Evolutionary conservation across 306 rosid species (phyloP).

Genomic region (Urtica urens): DNA sequence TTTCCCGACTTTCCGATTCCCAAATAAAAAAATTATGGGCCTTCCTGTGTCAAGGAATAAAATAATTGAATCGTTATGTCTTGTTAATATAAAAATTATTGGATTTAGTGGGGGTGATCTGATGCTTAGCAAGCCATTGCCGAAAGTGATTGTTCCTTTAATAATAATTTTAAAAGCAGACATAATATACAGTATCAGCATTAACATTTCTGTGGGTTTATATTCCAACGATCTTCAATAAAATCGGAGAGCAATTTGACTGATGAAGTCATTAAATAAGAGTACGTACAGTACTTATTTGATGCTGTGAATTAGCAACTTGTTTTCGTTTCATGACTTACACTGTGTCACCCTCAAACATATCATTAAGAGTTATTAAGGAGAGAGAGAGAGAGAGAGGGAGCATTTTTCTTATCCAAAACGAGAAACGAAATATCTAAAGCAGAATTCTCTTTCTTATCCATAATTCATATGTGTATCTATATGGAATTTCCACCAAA

Average conservation of each 20-base stretch:
- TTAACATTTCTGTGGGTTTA: slow-evolving; percentile 20
- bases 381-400: slow-evolving; percentile 3
- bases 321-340: slow-evolving; percentile 27
- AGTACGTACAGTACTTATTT: neutral
- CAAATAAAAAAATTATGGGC: slow-evolving; percentile 16
- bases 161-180: neutral
- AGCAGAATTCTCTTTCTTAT: slow-evolving; percentile 45
- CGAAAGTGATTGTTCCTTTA: slow-evolving; percentile 21
- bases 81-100: neutral
- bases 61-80: neutral
- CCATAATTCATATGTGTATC: slow-evolving; percentile 25
- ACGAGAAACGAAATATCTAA: slow-evolving; percentile 65
- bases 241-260: slow-evolving; percentile 15
- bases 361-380: slow-evolving; percentile 25
- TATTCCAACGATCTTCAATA: slow-evolving; percentile 25
- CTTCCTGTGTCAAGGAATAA: slow-evolving; percentile 20
- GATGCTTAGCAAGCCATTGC: slow-evolving; percentile 29
- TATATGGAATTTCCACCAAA: slow-evolving; percentile 11
- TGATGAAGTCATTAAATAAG: slow-evolving; percentile 19
- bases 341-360: slow-evolving; percentile 45
- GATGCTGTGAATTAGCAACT: slow-evolving; percentile 34
- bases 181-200: neutral
- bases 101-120: slow-evolving; percentile 1
- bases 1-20: slow-evolving; percentile 19
- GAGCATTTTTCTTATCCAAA: slow-evolving; percentile 75